Percentiles rank a stretch among this genome's conserved stretches.
These are phyloP conservation scores for Miscanthus lutarioriparius DNA, from an alignment of 176 grass and related monocot species.

Conservation along the genomic window DNA sequence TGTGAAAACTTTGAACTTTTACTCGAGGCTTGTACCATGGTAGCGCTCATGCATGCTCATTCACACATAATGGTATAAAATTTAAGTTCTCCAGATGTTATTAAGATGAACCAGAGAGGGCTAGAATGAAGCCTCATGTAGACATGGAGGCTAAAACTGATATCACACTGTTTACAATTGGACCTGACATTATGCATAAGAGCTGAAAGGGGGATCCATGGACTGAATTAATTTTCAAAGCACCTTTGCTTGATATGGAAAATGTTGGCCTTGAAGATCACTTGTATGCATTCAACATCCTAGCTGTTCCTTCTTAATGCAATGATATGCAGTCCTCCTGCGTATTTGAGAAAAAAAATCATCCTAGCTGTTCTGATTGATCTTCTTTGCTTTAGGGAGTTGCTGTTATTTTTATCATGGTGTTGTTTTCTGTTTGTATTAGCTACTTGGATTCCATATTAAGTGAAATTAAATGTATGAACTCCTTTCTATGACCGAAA, in stretches of 20 bases:
- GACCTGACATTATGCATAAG: not conserved
- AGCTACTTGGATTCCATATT: not conserved
- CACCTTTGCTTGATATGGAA: not conserved
- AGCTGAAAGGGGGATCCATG: not conserved
- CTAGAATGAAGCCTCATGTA: not conserved
- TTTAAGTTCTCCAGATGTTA: not conserved
- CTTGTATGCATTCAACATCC: not conserved
- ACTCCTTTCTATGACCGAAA: not conserved
- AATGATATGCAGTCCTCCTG: not conserved
- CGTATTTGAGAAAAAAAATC: not conserved
- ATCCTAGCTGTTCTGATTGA: not conserved
- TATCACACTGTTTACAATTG: not conserved
- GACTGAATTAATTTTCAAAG: not conserved
- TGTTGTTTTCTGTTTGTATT: not conserved
- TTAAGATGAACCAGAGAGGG: not conserved
- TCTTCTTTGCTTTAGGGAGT: not conserved
- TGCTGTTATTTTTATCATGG: not conserved
- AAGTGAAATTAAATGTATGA: constrained; percentile 8
- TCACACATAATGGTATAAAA: constrained; percentile 5
- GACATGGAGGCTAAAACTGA: not conserved
- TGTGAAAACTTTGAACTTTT: not conserved
- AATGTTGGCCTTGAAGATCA: not conserved
- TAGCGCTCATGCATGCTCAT: not conserved
- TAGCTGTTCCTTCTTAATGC: not conserved
- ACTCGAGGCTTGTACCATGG: constrained; percentile 3